Base-by-base conservation (phyloP, 2,329 filamentous ascomycete genomes). In the Coniosporium tulheliwenetii region DNA sequence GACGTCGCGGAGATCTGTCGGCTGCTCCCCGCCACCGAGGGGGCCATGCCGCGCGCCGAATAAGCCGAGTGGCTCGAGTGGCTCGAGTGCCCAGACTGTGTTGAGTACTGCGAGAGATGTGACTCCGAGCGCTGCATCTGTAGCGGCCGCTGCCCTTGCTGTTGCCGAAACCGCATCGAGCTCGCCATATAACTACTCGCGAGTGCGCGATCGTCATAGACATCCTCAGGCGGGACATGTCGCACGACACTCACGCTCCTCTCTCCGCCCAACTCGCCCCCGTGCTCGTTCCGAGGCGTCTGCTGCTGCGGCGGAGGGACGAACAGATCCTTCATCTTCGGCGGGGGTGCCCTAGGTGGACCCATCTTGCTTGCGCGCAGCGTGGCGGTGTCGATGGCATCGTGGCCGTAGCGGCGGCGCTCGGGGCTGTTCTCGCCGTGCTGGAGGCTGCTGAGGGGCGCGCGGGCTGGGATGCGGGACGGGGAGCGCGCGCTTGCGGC, bases 271-370 rank as follows among this genome's bases (percentile, higher is more conserved):
- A 52, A 54, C 7, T 59, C 55, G 43, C 58, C 61, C 7, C 7
- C 19, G n/a, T 54, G 49, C 36, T n/a, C 12, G 12, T n/a, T 35
- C 14, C n/a, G 5, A 12, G 19, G 13, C 13, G 37, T 54, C 52
- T 43, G 56, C 38, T 52, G 59, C 10, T 61, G 56, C 4, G 58
- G 65, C 4, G 71, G 67, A 37, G 73, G 71, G 8, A 67, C 60
- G 47, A 77, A 76, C 29, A 95, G 69, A 35, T 93, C 85, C 48
- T 89, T 79, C 86, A 96, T 95, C 59, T 86, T 91, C 38, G 89
- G 89, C 10, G 87, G 87, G 31, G 85, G 85, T 1, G 79, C 79
- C 45, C 77, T 70, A 53, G 73, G 74, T 39, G 74, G 72, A 19
- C 70, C 73, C 59, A 64, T 63, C 62, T 64, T 66, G 34, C 50